Percentiles rank a stretch among this genome's conserved stretches.
Conservation (phyloP, 805 yeast genomes). For the Starmerella tilneyi region DNA sequence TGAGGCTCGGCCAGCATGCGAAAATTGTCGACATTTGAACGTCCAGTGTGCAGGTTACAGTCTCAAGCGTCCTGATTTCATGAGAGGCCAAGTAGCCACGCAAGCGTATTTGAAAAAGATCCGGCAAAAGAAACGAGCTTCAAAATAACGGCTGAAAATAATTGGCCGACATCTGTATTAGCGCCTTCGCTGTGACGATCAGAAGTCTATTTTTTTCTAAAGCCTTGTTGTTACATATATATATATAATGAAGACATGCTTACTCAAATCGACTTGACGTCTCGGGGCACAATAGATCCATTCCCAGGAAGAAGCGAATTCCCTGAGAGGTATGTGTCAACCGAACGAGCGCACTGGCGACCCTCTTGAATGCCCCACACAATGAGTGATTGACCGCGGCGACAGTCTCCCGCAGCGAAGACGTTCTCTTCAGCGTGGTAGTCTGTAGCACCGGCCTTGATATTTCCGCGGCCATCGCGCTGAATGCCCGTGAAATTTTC, state of each 20-base stretch:
- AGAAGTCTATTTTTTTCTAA: not conserved
- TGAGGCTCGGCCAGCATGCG: slow-evolving; percentile 52
- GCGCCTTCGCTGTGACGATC: too few species aligned
- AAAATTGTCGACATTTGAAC: slow-evolving; percentile 47
- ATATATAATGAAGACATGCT: not conserved
- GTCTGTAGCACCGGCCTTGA: slow-evolving; percentile 48
- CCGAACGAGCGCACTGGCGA: slow-evolving; percentile 94
- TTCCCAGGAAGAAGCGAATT: slow-evolving; percentile 79
- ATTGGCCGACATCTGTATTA: too few species aligned
- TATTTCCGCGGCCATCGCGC: slow-evolving; percentile 77
- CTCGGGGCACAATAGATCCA: slow-evolving; percentile 80
- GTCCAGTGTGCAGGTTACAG: slow-evolving; percentile 51
- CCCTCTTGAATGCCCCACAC: slow-evolving; percentile 99
- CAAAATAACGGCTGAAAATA: too few species aligned
- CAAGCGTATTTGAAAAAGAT: not conserved
- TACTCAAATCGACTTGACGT: slow-evolving; percentile 34
- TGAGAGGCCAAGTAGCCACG: slow-evolving; percentile 29
- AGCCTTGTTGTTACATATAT: not conserved
- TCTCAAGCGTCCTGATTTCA: slow-evolving; percentile 43
- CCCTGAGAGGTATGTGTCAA: slow-evolving; percentile 71
- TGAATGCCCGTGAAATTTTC: slow-evolving; percentile 48
- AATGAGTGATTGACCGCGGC: slow-evolving; percentile 95
- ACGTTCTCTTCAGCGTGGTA: slow-evolving; percentile 66
- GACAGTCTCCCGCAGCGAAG: slow-evolving; percentile 96
- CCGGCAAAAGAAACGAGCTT: not conserved